Evolutionary conservation across 2,329 filamentous ascomycete species (phyloP).

Genomic region (Colletotrichum simmondsii): DNA sequence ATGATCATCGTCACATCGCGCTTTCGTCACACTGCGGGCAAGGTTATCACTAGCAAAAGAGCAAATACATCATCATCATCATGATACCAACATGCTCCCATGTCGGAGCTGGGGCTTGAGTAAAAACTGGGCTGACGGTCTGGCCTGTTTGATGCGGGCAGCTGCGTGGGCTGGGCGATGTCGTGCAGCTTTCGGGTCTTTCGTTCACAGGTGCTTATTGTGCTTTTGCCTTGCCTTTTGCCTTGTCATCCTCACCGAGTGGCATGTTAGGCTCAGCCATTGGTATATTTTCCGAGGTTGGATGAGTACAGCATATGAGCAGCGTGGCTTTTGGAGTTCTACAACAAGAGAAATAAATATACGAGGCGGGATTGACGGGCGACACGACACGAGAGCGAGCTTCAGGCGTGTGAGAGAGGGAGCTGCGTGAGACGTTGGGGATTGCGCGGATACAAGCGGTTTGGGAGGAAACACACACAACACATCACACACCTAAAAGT

Average conservation of each 20-base stretch:
- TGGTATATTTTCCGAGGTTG: neutral
- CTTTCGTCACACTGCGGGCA: conserved; percentile 12
- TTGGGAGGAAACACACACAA: neutral
- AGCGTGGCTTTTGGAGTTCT: neutral
- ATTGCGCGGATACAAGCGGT: neutral
- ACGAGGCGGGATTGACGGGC: neutral
- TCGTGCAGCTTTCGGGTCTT: conserved; percentile 23
- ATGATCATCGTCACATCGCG: neutral
- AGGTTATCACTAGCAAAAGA: neutral
- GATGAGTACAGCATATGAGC: neutral
- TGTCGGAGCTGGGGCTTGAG: neutral
- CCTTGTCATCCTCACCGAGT: neutral
- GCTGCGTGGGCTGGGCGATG: conserved; percentile 1
- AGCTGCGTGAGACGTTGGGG: neutral
- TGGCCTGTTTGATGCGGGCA: neutral
- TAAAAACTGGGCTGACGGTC: neutral
- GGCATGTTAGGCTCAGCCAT: neutral
- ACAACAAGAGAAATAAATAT: neutral
- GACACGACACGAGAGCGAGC: neutral
- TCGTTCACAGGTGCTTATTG: neutral
- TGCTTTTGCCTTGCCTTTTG: neutral
- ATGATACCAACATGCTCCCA: neutral
- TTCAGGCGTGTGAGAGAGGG: neutral
- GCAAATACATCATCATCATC: neutral
- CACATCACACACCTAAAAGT: neutral